Conservation (phyloP, 73 alveolate genomes). For the Durusdinium trenchii region DNA sequence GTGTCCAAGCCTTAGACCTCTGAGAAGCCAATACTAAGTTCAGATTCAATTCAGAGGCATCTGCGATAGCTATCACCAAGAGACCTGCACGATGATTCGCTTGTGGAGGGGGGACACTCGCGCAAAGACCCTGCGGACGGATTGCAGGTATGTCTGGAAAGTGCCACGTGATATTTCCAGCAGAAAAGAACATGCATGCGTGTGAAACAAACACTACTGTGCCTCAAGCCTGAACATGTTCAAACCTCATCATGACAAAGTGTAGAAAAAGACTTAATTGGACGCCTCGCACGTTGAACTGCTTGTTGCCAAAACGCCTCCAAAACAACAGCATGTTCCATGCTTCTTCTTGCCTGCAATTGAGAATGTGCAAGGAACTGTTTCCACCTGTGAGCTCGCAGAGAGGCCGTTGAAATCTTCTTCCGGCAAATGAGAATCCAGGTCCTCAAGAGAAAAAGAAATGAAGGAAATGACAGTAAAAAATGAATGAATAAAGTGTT, state of each 20-base stretch:
- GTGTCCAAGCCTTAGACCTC: too few relatives aligned
- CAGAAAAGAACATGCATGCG: not conserved
- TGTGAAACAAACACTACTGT: not conserved
- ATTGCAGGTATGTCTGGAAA: too few relatives aligned
- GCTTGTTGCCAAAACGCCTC: slow-evolving; percentile 86
- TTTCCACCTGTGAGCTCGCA: not conserved
- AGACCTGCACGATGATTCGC: slow-evolving; percentile 74
- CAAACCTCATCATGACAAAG: not conserved
- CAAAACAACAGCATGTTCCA: not conserved
- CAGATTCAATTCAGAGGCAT: too few relatives aligned
- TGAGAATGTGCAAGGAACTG: not conserved
- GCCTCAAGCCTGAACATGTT: not conserved
- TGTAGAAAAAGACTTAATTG: not conserved
- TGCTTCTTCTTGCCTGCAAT: not conserved
- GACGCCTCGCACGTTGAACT: slow-evolving; percentile 35
- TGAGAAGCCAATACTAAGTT: too few relatives aligned
- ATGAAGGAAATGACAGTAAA: not conserved
- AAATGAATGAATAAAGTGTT: not conserved
- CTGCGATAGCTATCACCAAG: not conserved
- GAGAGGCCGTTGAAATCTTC: slow-evolving; percentile 3
- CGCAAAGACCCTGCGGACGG: slow-evolving; percentile 67
- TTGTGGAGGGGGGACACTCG: slow-evolving; percentile 91
- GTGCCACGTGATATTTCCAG: too few relatives aligned
- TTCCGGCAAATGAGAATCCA: slow-evolving; percentile 52
- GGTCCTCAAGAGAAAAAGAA: too few relatives aligned